phyloP scores from a whole-genome alignment of 2,329 filamentous ascomycete genomes.

The Microdochium bolleyi region DNA sequence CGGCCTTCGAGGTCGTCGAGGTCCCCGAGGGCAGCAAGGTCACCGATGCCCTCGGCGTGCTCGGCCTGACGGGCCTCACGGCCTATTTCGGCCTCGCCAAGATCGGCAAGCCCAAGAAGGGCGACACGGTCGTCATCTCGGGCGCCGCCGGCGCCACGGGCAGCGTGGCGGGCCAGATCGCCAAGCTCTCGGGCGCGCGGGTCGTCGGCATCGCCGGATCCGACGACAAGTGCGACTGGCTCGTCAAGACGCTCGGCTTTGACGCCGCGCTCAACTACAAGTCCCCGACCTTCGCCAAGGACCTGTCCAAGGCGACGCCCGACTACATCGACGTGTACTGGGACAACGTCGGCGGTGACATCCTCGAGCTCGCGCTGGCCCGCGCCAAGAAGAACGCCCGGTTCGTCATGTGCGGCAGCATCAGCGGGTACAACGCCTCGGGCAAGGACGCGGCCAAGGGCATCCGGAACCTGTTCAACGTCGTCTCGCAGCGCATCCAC shows the following conservation, averaged over 20 bases:
- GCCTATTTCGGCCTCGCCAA: conserved; percentile 69
- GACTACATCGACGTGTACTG: conserved; percentile 53
- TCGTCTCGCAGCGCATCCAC: conserved; percentile 36
- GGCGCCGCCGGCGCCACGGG: conserved; percentile 75
- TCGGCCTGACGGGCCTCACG: conserved; percentile 63
- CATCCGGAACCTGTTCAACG: conserved; percentile 17
- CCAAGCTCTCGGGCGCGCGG: conserved; percentile 58
- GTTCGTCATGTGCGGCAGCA: conserved; percentile 65
- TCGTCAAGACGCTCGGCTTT: conserved; percentile 48
- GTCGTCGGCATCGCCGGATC: conserved; percentile 60
- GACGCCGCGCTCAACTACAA: conserved; percentile 56
- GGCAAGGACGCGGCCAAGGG: conserved; percentile 46
- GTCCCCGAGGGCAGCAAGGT: conserved; percentile 30
- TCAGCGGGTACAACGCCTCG: conserved; percentile 59
- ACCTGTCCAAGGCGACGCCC: conserved; percentile 44
- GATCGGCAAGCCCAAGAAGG: conserved; percentile 58
- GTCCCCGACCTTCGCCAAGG: conserved; percentile 37
- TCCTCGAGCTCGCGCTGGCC: conserved; percentile 56
- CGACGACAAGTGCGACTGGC: conserved; percentile 56
- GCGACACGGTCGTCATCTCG: conserved; percentile 70
- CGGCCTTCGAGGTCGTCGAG: conserved; percentile 33
- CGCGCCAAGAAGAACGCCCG: conserved; percentile 55
- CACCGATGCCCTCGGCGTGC: conserved; percentile 54
- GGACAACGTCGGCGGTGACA: conserved; percentile 63
- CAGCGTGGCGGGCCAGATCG: conserved; percentile 69